Conservation (phyloP, 495 filamentous ascomycete genomes). For the Lepidopterella palustris region DNA sequence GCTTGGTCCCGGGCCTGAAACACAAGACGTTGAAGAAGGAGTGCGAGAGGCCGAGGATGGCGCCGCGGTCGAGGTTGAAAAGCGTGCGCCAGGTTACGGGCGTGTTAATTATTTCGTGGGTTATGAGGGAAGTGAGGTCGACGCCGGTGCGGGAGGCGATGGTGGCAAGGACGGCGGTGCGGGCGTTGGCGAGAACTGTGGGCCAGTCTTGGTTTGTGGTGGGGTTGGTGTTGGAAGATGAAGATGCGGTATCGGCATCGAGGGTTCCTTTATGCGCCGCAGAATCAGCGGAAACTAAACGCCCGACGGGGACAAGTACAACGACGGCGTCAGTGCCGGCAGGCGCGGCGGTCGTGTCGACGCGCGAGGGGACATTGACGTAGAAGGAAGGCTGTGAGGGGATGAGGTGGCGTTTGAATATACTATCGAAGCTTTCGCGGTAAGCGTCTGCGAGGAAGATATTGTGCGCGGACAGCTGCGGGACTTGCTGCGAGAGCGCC, state of each 20-base stretch:
- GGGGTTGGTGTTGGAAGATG: not conserved
- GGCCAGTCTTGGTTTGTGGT: slow-evolving; percentile 50
- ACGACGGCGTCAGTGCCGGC: slow-evolving; percentile 54
- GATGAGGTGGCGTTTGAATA: slow-evolving; percentile 58
- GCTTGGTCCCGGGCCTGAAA: slow-evolving; percentile 56
- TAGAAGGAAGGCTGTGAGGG: slow-evolving; percentile 64
- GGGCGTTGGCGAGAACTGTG: slow-evolving; percentile 45
- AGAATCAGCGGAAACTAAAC: slow-evolving; percentile 41
- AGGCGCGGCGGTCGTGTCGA: slow-evolving; percentile 60
- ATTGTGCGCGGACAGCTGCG: slow-evolving; percentile 60
- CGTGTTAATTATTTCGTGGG: slow-evolving; percentile 56
- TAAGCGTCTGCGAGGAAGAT: slow-evolving; percentile 68
- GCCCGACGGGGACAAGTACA: slow-evolving; percentile 62
- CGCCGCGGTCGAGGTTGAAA: slow-evolving; percentile 66
- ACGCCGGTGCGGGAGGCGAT: slow-evolving; percentile 50
- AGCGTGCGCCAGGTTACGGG: slow-evolving; percentile 52
- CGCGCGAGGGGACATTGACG: slow-evolving; percentile 61
- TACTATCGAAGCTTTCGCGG: slow-evolving; percentile 60
- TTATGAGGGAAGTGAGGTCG: slow-evolving; percentile 41
- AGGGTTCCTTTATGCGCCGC: slow-evolving; percentile 32
- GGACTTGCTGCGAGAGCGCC: slow-evolving; percentile 50
- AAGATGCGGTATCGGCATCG: too few species aligned
- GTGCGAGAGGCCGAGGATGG: slow-evolving; percentile 62
- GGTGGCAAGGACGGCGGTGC: slow-evolving; percentile 48
- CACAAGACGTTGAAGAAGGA: slow-evolving; percentile 63